Evolutionary conservation across 208 protist genomes (phyloP).

Genomic region (Crithidia expoeki): DNA sequence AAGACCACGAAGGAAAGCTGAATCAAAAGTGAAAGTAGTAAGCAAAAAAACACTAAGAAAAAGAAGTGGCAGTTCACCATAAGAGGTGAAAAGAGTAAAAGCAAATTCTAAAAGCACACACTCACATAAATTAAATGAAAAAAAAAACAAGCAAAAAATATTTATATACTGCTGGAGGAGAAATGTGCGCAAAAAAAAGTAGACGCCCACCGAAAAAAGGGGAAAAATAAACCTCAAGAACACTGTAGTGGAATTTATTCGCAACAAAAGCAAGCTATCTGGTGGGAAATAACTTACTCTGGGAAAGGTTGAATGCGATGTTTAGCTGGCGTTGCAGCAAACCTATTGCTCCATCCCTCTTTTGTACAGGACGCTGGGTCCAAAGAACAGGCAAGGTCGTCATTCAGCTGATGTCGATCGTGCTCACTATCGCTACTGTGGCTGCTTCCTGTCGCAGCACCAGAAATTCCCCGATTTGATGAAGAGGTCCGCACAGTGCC

Average conservation of each 20-base stretch:
- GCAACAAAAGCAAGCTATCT: too few species aligned
- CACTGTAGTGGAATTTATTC: too few species aligned
- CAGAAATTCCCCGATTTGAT: constrained; percentile 14
- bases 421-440: constrained; percentile 24
- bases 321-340: background rate
- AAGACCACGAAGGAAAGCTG: too few species aligned
- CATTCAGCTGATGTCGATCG: constrained; percentile 1
- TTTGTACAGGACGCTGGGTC: constrained; percentile 2
- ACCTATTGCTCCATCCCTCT: background rate
- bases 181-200: constrained; percentile 3
- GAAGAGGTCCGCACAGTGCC: constrained; percentile 16
- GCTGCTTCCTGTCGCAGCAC: constrained; percentile 25
- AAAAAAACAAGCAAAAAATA: background rate
- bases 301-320: constrained; percentile 14
- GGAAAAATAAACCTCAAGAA: constrained; percentile 13
- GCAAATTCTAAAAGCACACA: too few species aligned
- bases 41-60: too few species aligned
- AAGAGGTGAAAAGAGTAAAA: too few species aligned
- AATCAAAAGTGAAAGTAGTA: too few species aligned
- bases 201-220: background rate
- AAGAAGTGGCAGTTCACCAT: too few species aligned
- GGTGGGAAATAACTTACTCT: background rate
- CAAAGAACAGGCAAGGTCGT: constrained; percentile 2
- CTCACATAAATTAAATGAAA: background rate
- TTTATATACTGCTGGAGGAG: too few species aligned